These are phyloP conservation scores for Pestalotiopsis sp. DNA, from an alignment of 2,329 filamentous ascomycete species.

Conservation along the genomic window DNA sequence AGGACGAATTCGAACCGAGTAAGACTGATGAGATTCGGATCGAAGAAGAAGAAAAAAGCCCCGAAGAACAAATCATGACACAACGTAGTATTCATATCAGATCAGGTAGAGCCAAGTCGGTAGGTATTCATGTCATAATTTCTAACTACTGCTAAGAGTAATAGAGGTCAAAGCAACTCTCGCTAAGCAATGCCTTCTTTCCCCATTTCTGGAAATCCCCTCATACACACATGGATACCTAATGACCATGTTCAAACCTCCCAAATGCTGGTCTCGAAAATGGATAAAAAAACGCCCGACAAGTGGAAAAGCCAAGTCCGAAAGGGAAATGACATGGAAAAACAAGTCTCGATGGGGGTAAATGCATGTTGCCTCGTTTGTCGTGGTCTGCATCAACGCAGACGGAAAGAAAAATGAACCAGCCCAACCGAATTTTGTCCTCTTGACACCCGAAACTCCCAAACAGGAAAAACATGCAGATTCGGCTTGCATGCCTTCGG, in stretches of 20 bases:
- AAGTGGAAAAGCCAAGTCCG: neutral
- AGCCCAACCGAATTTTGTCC: neutral
- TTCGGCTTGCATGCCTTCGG: neutral
- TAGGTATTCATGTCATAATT: neutral
- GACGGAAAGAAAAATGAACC: neutral
- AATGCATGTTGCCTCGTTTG: neutral
- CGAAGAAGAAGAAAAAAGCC: neutral
- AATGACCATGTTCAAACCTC: neutral
- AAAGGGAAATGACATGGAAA: no score
- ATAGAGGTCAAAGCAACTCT: neutral
- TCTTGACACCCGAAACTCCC: neutral
- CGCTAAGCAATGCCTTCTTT: neutral
- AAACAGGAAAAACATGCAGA: neutral
- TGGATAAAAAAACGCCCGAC: neutral
- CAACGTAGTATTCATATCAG: neutral
- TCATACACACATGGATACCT: neutral
- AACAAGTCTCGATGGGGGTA: neutral
- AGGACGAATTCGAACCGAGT: neutral
- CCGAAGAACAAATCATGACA: neutral
- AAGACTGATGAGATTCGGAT: neutral
- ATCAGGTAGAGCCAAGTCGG: neutral
- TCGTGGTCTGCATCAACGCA: neutral
- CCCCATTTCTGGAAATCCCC: neutral
- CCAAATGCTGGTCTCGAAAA: neutral
- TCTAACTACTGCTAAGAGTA: neutral